Base-by-base conservation (phyloP, 106 monocot species). In the Triglochin maritima region DNA sequence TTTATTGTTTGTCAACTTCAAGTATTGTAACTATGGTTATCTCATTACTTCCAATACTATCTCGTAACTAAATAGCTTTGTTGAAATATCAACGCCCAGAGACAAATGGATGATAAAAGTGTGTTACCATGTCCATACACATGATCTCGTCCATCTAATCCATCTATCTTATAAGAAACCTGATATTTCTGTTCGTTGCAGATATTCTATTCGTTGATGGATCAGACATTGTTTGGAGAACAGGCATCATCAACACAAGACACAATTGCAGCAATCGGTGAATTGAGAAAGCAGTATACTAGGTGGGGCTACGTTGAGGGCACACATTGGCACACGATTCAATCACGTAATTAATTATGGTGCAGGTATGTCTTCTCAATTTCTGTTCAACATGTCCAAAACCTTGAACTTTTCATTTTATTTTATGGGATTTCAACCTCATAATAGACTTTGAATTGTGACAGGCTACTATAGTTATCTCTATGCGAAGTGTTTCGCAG, bases 381-480 rank as follows among this genome's bases (percentile, higher is more conserved):
- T 29, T 29, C 29, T 29, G 29, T 29, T 29, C 29, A 29, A 29
- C 10, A 44, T 62, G 14, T 50, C 16, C 0, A 3, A 59, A 48
- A 42, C 6, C 47, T 41, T 49, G 5, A 3, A 17, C 15, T 47
- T 46, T 59, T 29, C 29, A 29, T 29, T 29, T 29, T 29, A 0
- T 59, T 9, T 9, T 49, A 3, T 10, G 0, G 15, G 15, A 3
- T 62, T 62, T 29, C 3, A 13, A 56, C n/a, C 12, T 47, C 49
- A 9, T 72, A 17, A 8, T 41, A 5, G 7, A 10, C 11, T 2
- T 5, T 56, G 68, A 9, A 13, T 7, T 63, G 29, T 29, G 29
- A 17, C 62, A 91, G 96, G 96, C 46, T 96, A 96, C 66, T 96
- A 96, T 61, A 91, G 85, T 77, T 96, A 96, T 57, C 69, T 96